Evolutionary conservation across 139 green algal species (phyloP).

Genomic region (Chlamydomonas sphaeroides): DNA sequence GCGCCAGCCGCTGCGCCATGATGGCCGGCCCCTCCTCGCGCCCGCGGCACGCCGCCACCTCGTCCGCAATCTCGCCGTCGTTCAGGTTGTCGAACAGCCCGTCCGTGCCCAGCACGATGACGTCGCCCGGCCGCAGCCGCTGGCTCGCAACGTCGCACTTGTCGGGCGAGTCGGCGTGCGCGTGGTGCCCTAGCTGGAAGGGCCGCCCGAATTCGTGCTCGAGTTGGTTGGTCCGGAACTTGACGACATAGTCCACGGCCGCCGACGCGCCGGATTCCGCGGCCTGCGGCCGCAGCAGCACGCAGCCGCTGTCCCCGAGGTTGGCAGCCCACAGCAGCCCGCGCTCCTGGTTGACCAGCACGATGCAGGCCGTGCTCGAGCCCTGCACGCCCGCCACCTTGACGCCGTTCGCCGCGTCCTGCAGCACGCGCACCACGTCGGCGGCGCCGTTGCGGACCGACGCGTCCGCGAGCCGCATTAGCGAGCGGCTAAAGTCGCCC

Average conservation of each 20-base stretch:
- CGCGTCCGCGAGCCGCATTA: slow-evolving; percentile 73
- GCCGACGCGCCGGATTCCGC: too few relatives aligned
- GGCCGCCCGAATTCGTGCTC: slow-evolving; percentile 94
- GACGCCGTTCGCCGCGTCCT: slow-evolving; percentile 56
- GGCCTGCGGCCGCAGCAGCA: slow-evolving; percentile 61
- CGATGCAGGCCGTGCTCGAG: slow-evolving; percentile 81
- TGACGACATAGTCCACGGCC: slow-evolving; percentile 43
- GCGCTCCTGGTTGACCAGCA: slow-evolving; percentile 76
- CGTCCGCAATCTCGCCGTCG: slow-evolving; percentile 73
- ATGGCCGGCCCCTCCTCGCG: background rate
- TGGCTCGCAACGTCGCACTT: slow-evolving; percentile 84
- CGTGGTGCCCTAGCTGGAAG: slow-evolving; percentile 88
- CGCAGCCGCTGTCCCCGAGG: slow-evolving; percentile 88
- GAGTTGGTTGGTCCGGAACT: slow-evolving; percentile 86
- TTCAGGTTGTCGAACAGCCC: slow-evolving; percentile 93
- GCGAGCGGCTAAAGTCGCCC: slow-evolving; percentile 73
- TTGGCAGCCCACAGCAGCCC: slow-evolving; percentile 83
- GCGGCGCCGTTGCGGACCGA: background rate
- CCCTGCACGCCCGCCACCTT: slow-evolving; percentile 73
- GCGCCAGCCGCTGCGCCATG: slow-evolving; percentile 68
- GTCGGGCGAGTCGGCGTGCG: slow-evolving; percentile 50
- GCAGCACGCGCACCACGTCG: slow-evolving; percentile 59
- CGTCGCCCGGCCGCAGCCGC: slow-evolving; percentile 77
- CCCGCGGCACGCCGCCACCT: slow-evolving; percentile 22
- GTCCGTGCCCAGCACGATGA: slow-evolving; percentile 90